Conservation (phyloP, 257 asterid species). For the Fraxinus quadrangulata region DNA sequence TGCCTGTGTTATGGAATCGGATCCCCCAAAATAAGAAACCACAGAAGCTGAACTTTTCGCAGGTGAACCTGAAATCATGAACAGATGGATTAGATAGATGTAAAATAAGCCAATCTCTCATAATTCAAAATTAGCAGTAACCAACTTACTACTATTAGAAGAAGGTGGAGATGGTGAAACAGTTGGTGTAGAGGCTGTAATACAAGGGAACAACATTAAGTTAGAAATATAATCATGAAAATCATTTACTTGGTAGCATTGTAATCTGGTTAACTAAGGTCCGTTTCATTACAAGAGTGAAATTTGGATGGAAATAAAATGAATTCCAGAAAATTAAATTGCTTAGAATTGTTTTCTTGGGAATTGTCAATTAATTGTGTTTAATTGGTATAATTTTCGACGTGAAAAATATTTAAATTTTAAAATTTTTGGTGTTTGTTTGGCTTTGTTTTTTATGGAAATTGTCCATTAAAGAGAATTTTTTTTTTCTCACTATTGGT, state of each 20-base stretch:
- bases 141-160: background rate
- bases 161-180: slow-evolving; percentile 4
- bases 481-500: too few species aligned
- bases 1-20: background rate
- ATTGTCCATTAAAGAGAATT: too few species aligned
- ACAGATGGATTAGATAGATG: background rate
- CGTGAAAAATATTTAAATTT: too few species aligned
- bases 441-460: too few species aligned
- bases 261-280: too few species aligned
- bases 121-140: background rate
- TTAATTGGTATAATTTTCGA: too few species aligned
- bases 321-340: too few species aligned
- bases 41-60: background rate
- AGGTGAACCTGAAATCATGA: background rate
- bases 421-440: too few species aligned
- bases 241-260: background rate
- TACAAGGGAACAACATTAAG: background rate
- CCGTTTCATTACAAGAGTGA: too few species aligned
- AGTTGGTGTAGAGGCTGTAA: background rate
- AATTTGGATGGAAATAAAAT: too few species aligned
- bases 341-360: too few species aligned
- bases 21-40: background rate
- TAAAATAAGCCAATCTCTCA: background rate
- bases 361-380: too few species aligned
- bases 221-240: background rate